Evolutionary conservation across 2,329 filamentous ascomycete species (phyloP), one percentile per base, ranked within the genome.

Genomic region (Sclerotinia glacialis): DNA sequence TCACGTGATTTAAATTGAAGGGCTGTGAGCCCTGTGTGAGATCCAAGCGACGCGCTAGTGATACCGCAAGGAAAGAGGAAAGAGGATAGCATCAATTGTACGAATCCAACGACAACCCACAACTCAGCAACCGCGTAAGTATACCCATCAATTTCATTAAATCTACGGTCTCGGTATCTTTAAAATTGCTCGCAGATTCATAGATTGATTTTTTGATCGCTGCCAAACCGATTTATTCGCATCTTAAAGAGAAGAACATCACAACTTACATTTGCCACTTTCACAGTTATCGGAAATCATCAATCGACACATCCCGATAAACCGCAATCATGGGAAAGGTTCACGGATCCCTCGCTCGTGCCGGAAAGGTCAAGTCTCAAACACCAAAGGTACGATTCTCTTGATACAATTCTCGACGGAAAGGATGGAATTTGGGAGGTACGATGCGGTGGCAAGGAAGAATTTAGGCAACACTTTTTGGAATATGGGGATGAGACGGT

Each of bases 351-450:
- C 90, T 95, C 83, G 91, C 91, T 82, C 91, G 92, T 92, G 92
- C 91, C 84, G 92, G 92, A 85, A 96, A 96, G 88, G 93, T 97
- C 89, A 96, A 96, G 90, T 94, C 91, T 84, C 91, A 94, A 83
- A 94, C 91, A 77, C 91, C 91, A 79, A 93, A 94, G 88, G 90
- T 93, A 86, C 81, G 86, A 73, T 70, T 71, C 67, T 70, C 67
- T 70, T 55, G 69, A 46, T 52, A 49, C 62, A 26, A 21, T 37
- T 49, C 47, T 55, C 69, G 42, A 50, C 34, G 65, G 37, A 52
- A 52, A 28, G 54, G 52, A 40, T 28, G 42, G 18, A 47, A 34
- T 54, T 52, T 37, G 64, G 28, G 55, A 7, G n/a, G 34, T 5
- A 3, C 12, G n/a, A 5, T 16, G 14, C 28, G n/a, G 58, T 49